Percentiles rank a stretch among this genome's conserved stretches.
Conservation (phyloP, 2,329 filamentous ascomycete genomes). For the Arthroderma sp. region DNA sequence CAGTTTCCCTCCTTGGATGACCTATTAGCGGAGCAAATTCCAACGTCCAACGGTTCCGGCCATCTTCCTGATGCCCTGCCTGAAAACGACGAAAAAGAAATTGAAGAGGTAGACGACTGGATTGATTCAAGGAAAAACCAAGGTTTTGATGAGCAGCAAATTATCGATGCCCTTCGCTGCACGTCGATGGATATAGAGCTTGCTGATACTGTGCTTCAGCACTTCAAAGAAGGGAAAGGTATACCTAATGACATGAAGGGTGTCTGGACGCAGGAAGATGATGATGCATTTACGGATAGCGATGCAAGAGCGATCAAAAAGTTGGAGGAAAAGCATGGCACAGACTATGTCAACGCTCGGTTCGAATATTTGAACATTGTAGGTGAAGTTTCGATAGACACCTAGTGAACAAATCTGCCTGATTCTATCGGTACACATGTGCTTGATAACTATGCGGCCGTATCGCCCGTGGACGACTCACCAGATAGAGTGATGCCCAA, state of each 20-base stretch:
- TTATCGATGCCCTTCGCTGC: constrained; percentile 24
- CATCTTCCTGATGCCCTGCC: not conserved
- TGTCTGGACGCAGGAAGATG: constrained; percentile 37
- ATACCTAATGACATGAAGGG: constrained; percentile 31
- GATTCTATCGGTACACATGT: no score
- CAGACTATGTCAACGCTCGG: constrained; percentile 4
- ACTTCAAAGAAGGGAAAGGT: constrained; percentile 18
- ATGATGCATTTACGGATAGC: constrained; percentile 22
- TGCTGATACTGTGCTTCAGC: constrained; percentile 24
- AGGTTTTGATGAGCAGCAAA: constrained; percentile 15
- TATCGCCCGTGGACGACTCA: no score
- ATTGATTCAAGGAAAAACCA: constrained; percentile 17
- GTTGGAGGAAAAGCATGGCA: constrained; percentile 33
- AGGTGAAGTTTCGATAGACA: not conserved
- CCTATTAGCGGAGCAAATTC: not conserved
- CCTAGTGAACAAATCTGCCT: not conserved
- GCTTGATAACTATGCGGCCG: no score
- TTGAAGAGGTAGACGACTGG: constrained; percentile 24
- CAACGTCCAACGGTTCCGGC: not conserved
- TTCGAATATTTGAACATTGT: constrained; percentile 1
- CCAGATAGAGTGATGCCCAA: no score
- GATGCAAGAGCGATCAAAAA: constrained; percentile 23
- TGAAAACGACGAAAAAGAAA: constrained; percentile 2
- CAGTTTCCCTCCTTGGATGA: not conserved
- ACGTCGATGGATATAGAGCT: constrained; percentile 29